Evolutionary conservation across 2,329 filamentous ascomycete species (phyloP).

Genomic region (Paracorniculantispora psalliotae): DNA sequence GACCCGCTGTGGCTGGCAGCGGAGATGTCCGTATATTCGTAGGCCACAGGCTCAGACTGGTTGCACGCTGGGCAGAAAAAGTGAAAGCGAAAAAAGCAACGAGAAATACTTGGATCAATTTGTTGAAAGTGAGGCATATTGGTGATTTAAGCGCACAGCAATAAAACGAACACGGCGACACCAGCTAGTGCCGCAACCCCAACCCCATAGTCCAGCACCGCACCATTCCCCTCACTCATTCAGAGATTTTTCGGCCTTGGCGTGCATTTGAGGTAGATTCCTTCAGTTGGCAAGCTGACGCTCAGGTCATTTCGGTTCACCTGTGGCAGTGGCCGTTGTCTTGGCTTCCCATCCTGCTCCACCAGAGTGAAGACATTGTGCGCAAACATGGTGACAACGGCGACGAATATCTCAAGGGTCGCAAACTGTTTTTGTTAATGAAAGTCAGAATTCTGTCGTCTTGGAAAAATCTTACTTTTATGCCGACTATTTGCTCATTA

Average conservation of each 20-base stretch:
- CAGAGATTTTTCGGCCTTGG: background rate
- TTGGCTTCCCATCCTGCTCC: constrained; percentile 33
- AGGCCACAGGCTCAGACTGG: no score
- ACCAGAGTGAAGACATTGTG: constrained; percentile 42
- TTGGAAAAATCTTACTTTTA: background rate
- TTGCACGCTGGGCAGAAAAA: no score
- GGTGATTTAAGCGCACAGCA: no score
- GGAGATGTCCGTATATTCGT: no score
- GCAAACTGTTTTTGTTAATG: constrained; percentile 35
- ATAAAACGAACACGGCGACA: no score
- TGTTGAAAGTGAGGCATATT: no score
- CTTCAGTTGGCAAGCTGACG: background rate
- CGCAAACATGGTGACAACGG: constrained; percentile 44
- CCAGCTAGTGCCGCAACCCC: no score
- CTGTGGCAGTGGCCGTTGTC: constrained; percentile 12
- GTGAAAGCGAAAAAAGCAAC: background rate
- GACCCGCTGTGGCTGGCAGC: constrained; percentile 7
- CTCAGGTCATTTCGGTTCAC: constrained; percentile 13
- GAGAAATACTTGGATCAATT: no score
- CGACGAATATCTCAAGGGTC: constrained; percentile 47
- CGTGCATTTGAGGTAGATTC: background rate
- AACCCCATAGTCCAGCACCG: background rate
- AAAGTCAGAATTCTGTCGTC: background rate
- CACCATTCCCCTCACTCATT: background rate
- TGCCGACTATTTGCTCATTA: background rate